Evolutionary conservation across 164 flowering plant species (phyloP), one percentile per base, ranked within the genome.

Genomic region (Aristolochia contorta): DNA sequence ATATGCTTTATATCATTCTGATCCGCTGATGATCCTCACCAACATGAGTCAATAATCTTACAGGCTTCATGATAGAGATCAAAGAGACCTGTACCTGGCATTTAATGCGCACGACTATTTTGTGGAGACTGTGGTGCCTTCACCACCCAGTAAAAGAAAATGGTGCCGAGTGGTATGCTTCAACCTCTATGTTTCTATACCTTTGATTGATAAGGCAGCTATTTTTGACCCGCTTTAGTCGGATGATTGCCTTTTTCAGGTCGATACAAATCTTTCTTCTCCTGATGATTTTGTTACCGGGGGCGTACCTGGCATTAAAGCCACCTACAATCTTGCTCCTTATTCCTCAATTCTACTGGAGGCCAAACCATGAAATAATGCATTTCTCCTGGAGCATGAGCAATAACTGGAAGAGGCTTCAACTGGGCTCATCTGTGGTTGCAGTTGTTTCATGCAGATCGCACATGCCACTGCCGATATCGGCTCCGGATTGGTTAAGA

Each of bases 141-240:
- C 89, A 52, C 82, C 95, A 56, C 94, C 96, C 47, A 61, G 66
- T 32, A 71, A 71, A 52, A 74, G 78, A 71, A 71, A 57, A 24
- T 86, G 99, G 98, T 76, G 68, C 70, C 86, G 94, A 67, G 94
- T 90, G 94, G 97, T 90, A 67, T 78, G 84, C 49, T 74, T 52
- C 56, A 46, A 51, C 63, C 21, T 25, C 56, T 10, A 24, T 6
- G 32, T 60, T 32, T 37, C 20, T n/a, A 18, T 45, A 30, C 25
- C 6, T 14, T 60, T 25, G 4, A 49, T 30, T 60, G 6, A 50
- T 24, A 24, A 16, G 16, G 19, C 43, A 60, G 49, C 51, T 18
- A 10, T 0, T 16, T 56, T 27, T 5, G 5, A 27, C 30, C 30
- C 3, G 3, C 12, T 19, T 1, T 32, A n/a, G n/a, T 12, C 19